Conservation (phyloP, 2,329 filamentous ascomycete species). For the Neoarthrinium moseri region DNA sequence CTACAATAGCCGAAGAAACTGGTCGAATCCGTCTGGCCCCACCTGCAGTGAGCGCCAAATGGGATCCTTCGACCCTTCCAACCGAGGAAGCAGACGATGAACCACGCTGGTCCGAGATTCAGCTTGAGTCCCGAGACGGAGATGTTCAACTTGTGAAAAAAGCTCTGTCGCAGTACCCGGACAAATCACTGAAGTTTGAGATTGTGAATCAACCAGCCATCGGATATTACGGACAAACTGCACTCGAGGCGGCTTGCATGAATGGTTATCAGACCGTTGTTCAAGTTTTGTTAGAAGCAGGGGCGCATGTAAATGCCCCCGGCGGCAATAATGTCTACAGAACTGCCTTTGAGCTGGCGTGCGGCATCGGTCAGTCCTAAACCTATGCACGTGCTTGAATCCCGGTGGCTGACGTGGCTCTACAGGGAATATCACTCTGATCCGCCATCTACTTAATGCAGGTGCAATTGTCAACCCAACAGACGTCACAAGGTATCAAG, state of each 20-base stretch:
- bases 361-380: not conserved
- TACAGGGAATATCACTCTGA: not conserved
- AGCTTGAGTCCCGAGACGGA: not conserved
- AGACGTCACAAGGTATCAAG: not conserved
- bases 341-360: not conserved
- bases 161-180: not conserved
- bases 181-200: not conserved
- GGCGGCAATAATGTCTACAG: not conserved
- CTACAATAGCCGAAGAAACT: not conserved
- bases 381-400: not conserved
- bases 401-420: not conserved
- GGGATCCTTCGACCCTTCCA: not conserved
- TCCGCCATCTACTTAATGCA: not conserved
- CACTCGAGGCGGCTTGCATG: not conserved
- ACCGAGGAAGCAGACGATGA: not conserved
- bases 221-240: not conserved
- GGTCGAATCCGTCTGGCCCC: not conserved
- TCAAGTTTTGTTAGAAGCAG: not conserved
- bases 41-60: not conserved
- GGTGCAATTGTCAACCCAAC: not conserved
- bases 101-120: not conserved
- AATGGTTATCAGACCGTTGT: not conserved
- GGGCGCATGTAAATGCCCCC: not conserved
- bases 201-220: not conserved
- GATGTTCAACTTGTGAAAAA: not conserved